Base-by-base conservation (phyloP, 768 basidiomycete genomes). In the Melanogaster broomeanus region DNA sequence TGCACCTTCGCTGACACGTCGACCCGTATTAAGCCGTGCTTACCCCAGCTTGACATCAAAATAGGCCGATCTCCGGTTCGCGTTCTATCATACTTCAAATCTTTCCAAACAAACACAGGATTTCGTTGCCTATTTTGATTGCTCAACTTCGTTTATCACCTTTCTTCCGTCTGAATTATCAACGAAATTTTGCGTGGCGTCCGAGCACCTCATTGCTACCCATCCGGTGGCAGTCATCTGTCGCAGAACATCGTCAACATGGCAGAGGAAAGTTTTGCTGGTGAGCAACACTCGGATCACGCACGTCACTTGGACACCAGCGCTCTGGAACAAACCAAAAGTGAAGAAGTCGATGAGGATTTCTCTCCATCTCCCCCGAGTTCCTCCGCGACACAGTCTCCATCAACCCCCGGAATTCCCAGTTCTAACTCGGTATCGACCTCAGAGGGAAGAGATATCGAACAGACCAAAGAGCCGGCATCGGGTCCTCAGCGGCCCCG, bases 401-500 rank as follows among this genome's bases (percentile, higher is more conserved):
- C 69, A 19, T 53, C 62, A 12, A 67, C 64, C 19, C 54, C 59
- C 28, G 48, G 62, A 15, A 21, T 48, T 27, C 45, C 57, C 12
- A 37, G 57, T 18, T 65, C 56, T 11, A 62, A 66, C 24, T 58
- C 57, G 42, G 44, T 63, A 21, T 66, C 64, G 16, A 55, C 48
- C 13, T 59, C 60, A 11, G 66, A 69, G 30, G 28, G 60, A 57
- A 31, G 70, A 72, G 39, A 69, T 68, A 31, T 67, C 70, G 27
- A 49, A 16, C 8, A 49, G 57, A 57, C 60, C 45, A 49, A 72
- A 51, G 70, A 70, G 30, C 62, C 73, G 27, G 57, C 64, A 4
- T 67, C 74, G 6, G 72, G 65, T 13, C 68, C 71, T 21, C 67
- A 72, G 16, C 71, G 74, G 53, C 66, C 70, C 28, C 58, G 61